Evolutionary conservation across 2,329 filamentous ascomycete genomes (phyloP), one percentile per base, ranked within the genome.

Genomic region (Mollisiaceae sp.): DNA sequence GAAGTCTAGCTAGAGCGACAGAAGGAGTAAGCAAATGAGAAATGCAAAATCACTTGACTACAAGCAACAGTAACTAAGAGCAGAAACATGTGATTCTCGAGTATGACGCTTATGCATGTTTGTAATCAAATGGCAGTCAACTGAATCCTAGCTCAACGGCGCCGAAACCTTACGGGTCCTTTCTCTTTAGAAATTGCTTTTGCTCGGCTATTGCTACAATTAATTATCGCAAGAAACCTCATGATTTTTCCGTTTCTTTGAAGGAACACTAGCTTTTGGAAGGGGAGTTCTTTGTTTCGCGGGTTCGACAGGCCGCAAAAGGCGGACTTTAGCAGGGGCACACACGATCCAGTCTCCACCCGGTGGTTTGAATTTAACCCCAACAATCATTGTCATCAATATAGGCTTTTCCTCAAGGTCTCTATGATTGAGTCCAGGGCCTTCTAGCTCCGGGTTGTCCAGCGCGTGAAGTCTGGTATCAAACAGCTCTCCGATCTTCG

Each of bases 381-480:
- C 62, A 8, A 64, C 41, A 45, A 60, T 45, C 22, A 45, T 45
- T 2, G 62, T 64, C 43, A 64, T 4, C 3, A 64, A 36, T n/a
- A 64, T 54, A 9, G 56, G 15, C 35, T 15, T 54, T n/a, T 56
- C 62, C 8, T 27, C 20, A 4, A 59, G 9, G 8, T 54, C 32
- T 22, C 24, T 54, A 22, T 14, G 9, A 35, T 27, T 54, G 11
- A 54, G 12, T 4, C 11, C 27, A 6, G 24, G 9, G 6, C 27
- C 50, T 35, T 54, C 50, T 24, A 54, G 8, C 3, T 54, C 50
- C 3, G 24, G 27, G 22, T 24, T 54, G n/a, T 54, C 50, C 5
- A 54, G 22, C 11, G 11, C 50, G 32, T 54, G 50, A 12, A 14
- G 14, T 15, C 18, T 27, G 4, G 14, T 8, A 54, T 54, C 50